Evolutionary conservation across 192 early-diverging fungal species (phyloP).

Genomic region (Coemansia sp.): DNA sequence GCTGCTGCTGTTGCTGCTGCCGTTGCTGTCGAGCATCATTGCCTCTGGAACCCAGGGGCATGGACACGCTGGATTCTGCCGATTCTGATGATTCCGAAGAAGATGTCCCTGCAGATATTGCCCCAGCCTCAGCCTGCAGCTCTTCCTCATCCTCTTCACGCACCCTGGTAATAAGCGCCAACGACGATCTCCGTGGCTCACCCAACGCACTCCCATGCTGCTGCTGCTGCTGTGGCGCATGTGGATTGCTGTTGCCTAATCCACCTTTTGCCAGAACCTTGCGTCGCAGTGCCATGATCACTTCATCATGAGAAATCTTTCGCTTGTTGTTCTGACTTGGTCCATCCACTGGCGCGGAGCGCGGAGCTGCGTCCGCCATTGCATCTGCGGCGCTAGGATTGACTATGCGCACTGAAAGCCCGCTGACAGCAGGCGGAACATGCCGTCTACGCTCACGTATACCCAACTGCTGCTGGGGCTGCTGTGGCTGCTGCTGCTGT

Average conservation of each 20-base stretch:
- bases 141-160: constrained; percentile 1
- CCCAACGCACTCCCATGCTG: not conserved
- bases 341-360: constrained; percentile 47
- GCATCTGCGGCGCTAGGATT: constrained; percentile 1
- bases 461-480: not conserved
- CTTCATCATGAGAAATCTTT: constrained; percentile 49
- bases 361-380: constrained; percentile 17
- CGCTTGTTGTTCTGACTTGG: constrained; percentile 27
- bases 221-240: too few species aligned
- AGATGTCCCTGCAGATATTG: constrained; percentile 7
- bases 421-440: constrained; percentile 41
- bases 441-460: constrained; percentile 12
- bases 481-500: constrained; percentile 6
- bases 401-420: constrained; percentile 35
- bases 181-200: constrained; percentile 22
- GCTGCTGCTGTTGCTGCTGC: constrained; percentile 5
- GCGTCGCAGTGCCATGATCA: constrained; percentile 50
- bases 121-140: not conserved
- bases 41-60: too few species aligned
- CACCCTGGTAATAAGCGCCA: constrained; percentile 11
- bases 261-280: constrained; percentile 45
- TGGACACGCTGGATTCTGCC: too few species aligned
- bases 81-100: constrained; percentile 6
- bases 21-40: too few species aligned
- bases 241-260: constrained; percentile 2